Evolutionary conservation across 2,329 filamentous ascomycete genomes (phyloP).

Genomic region (Chaetoscypha palmicola): DNA sequence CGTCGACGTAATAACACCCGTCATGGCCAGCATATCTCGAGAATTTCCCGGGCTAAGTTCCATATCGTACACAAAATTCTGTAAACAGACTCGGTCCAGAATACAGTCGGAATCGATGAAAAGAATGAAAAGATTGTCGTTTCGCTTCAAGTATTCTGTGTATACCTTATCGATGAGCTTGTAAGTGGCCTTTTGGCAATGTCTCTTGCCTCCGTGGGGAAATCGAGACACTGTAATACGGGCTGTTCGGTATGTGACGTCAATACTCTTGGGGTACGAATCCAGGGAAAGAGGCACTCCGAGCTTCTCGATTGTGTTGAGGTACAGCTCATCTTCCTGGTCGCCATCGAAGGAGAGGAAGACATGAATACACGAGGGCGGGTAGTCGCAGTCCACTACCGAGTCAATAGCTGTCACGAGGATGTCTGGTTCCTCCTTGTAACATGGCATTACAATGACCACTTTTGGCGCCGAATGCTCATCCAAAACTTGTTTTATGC

Average conservation of each 20-base stretch:
- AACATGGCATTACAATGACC: constrained; percentile 94
- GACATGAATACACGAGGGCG: constrained; percentile 83
- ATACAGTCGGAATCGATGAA: constrained; percentile 99
- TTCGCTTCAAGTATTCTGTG: constrained; percentile 72
- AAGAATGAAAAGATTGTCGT: constrained; percentile 89
- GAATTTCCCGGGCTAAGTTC: constrained; percentile 89
- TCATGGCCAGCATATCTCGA: constrained; percentile 94
- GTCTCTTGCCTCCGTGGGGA: constrained; percentile 84
- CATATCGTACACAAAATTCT: constrained; percentile 99
- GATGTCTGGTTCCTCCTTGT: constrained; percentile 81
- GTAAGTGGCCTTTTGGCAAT: constrained; percentile 91
- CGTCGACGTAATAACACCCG: constrained; percentile 91
- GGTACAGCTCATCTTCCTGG: constrained; percentile 79
- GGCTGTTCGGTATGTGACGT: constrained; percentile 74
- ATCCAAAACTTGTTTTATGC: constrained; percentile 78
- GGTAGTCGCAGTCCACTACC: constrained; percentile 89
- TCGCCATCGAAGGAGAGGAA: constrained; percentile 95
- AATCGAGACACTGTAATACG: constrained; percentile 89
- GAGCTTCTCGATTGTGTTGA: constrained; percentile 77
- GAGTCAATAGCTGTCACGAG: constrained; percentile 84
- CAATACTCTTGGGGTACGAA: constrained; percentile 81
- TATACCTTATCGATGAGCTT: constrained; percentile 92
- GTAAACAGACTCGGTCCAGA: constrained; percentile 80
- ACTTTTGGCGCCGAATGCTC: constrained; percentile 85
- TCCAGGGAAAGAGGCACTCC: constrained; percentile 73